Evolutionary conservation across 2,329 filamentous ascomycete species (phyloP).

Genomic region (Phyllosticta ampelicida): DNA sequence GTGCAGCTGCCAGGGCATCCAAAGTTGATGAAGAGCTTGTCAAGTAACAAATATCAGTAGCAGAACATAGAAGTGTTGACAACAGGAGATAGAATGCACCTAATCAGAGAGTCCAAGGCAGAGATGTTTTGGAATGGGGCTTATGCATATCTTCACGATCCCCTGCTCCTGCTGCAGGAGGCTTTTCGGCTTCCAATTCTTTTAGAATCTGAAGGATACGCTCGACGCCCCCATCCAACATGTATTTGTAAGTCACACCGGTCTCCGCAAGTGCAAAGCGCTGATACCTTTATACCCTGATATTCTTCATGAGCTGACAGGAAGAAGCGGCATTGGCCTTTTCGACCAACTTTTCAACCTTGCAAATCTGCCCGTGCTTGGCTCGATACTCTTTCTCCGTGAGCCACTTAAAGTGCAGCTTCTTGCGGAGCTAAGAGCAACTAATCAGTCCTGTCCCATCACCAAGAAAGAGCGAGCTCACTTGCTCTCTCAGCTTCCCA

Average conservation of each 20-base stretch:
- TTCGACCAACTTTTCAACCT: neutral
- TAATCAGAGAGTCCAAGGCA: no score
- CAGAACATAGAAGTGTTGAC: no score
- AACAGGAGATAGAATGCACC: no score
- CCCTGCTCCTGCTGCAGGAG: neutral
- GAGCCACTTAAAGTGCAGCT: neutral
- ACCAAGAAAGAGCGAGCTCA: neutral
- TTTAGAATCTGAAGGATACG: neutral
- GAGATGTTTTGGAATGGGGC: no score
- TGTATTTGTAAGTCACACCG: neutral
- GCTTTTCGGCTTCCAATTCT: neutral
- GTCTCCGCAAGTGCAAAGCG: no score
- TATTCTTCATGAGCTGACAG: neutral
- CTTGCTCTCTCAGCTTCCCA: neutral
- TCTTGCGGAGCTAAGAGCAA: neutral
- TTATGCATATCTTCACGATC: neutral
- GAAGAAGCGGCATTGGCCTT: neutral
- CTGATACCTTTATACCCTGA: neutral
- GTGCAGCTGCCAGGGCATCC: no score
- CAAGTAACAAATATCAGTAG: no score
- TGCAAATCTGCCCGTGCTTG: neutral
- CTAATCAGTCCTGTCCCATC: neutral
- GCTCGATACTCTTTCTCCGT: neutral
- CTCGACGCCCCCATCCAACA: neutral
- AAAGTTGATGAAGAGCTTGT: no score